Conservation (phyloP, 2,329 filamentous ascomycete genomes). For the Stagonosporopsis tanaceti region DNA sequence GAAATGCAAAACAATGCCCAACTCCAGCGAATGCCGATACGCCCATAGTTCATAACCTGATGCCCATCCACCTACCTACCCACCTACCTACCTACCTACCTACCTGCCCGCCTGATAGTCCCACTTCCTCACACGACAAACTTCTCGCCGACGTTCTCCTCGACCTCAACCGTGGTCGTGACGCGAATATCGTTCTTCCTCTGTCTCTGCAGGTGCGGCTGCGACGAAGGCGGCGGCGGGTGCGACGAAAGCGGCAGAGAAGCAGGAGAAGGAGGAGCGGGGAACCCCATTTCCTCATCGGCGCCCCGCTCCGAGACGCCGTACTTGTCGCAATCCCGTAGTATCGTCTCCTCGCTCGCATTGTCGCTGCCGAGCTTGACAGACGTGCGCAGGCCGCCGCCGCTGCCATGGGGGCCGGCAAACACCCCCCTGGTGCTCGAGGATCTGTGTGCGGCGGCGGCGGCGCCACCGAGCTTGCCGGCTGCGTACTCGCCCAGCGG, state of each 20-base stretch:
- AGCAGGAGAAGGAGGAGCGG: background rate
- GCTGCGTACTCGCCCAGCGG: constrained; percentile 30
- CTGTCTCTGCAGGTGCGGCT: background rate
- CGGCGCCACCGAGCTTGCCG: constrained; percentile 23
- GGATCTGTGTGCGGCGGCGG: background rate
- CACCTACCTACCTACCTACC: too few species aligned
- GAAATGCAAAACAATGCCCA: background rate
- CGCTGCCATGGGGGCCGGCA: constrained; percentile 23
- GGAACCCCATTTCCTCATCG: constrained; percentile 5
- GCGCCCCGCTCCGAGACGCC: background rate
- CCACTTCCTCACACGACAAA: constrained; percentile 7
- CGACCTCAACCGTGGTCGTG: constrained; percentile 17
- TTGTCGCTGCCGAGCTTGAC: constrained; percentile 33
- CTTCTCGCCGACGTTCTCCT: constrained; percentile 17
- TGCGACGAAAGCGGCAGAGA: background rate
- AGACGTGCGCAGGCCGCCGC: constrained; percentile 28
- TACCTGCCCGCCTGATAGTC: too few species aligned
- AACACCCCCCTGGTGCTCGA: constrained; percentile 26
- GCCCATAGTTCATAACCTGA: background rate
- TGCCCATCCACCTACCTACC: background rate
- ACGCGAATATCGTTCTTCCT: constrained; percentile 18
- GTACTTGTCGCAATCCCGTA: constrained; percentile 27
- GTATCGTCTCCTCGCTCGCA: constrained; percentile 40
- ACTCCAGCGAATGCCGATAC: background rate
- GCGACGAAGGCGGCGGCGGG: background rate